phyloP scores from a whole-genome alignment of 2,329 filamentous ascomycete species.

The Phaeophleospora eucalypticola region DNA sequence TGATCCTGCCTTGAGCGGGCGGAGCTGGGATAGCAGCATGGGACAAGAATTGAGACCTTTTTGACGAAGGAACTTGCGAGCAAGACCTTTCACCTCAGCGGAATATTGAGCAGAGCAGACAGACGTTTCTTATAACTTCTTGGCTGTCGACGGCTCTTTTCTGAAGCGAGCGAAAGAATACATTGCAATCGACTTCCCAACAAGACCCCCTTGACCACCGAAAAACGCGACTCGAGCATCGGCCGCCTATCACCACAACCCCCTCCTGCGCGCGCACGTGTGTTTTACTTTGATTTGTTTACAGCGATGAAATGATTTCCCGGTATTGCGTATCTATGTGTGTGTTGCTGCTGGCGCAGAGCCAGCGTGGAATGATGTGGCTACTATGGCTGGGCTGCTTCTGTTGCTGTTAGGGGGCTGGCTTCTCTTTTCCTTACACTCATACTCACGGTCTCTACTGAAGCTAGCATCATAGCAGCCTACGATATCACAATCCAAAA shows the following conservation, averaged over 20 bases:
- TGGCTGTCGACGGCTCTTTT: background rate
- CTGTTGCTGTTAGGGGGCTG: no score
- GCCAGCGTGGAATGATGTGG: background rate
- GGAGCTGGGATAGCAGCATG: background rate
- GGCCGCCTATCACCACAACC: no score
- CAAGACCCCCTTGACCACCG: background rate
- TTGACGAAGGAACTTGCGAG: background rate
- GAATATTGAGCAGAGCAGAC: background rate
- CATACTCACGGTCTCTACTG: background rate
- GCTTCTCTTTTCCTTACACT: background rate
- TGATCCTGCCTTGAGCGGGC: background rate
- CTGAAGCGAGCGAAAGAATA: no score
- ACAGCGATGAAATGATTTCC: background rate
- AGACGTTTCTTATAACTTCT: no score
- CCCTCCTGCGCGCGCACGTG: background rate
- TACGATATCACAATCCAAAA: background rate
- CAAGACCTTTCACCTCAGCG: background rate
- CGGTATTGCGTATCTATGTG: background rate
- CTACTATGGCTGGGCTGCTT: background rate
- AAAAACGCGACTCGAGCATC: no score
- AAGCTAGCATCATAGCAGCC: background rate
- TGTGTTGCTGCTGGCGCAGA: no score
- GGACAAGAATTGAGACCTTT: background rate
- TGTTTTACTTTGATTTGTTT: background rate
- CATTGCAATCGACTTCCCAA: no score